Conservation (phyloP, 2,329 filamentous ascomycete species). For the Thermothelomyces thermophilus region DNA sequence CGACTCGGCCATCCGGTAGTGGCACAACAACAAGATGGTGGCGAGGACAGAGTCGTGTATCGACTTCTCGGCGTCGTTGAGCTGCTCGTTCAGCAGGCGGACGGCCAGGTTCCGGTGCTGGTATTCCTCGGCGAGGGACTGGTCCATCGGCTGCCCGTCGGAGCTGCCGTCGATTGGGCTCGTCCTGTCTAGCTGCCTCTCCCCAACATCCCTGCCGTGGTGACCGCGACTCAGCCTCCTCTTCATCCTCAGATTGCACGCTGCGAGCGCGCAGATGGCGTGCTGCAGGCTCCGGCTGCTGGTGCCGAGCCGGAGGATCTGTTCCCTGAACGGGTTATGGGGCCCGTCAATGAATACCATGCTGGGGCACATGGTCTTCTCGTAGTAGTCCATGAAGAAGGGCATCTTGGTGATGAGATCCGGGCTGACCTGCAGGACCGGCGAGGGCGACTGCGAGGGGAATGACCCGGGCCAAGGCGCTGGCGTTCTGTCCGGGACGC, state of each 20-base stretch:
- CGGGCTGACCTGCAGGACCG: constrained; percentile 48
- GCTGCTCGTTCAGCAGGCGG: constrained; percentile 72
- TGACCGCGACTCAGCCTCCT: constrained; percentile 58
- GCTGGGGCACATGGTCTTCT: constrained; percentile 83
- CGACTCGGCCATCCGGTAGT: constrained; percentile 90
- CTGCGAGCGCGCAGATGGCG: constrained; percentile 80
- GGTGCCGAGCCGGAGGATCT: constrained; percentile 71
- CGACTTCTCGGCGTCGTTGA: constrained; percentile 68
- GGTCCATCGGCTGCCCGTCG: constrained; percentile 50
- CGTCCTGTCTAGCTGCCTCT: constrained; percentile 29
- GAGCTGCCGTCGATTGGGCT: constrained; percentile 38
- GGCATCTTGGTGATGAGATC: constrained; percentile 71
- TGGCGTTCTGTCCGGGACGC: constrained; percentile 37
- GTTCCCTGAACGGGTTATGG: constrained; percentile 76
- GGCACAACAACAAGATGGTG: constrained; percentile 78
- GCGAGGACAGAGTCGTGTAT: constrained; percentile 82
- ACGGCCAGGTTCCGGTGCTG: constrained; percentile 78
- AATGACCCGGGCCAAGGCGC: constrained; percentile 43
- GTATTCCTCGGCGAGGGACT: constrained; percentile 68
- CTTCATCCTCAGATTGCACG: constrained; percentile 86
- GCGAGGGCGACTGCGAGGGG: constrained; percentile 41
- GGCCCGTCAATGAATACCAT: constrained; percentile 87
- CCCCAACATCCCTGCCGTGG: constrained; percentile 46
- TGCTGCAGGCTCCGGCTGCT: constrained; percentile 81
- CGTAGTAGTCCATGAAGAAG: constrained; percentile 89